Percentiles rank a stretch among this genome's conserved stretches.
Evolutionary conservation across 1,139 yeast genomes (phyloP).

Genomic region (Meyerozyma guilliermondii): DNA sequence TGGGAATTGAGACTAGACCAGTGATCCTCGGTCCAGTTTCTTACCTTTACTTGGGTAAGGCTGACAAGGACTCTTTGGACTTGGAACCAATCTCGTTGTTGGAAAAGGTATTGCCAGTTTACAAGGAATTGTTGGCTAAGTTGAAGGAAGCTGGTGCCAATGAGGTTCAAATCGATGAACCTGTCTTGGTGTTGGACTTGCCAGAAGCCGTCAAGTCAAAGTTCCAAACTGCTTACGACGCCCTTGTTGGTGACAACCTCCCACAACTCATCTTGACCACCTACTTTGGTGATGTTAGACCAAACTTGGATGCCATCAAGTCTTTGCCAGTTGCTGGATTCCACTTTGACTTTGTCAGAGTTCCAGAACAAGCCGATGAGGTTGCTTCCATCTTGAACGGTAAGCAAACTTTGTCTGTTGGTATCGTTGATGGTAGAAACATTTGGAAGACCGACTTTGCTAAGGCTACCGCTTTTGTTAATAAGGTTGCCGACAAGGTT

Average conservation of each 20-base stretch:
- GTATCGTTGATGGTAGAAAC: slow-evolving; percentile 98
- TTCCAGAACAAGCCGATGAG: slow-evolving; percentile 90
- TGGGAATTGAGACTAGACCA: slow-evolving; percentile 96
- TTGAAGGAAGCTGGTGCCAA: slow-evolving; percentile 93
- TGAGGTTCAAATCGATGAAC: slow-evolving; percentile 96
- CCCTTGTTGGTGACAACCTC: slow-evolving; percentile 55
- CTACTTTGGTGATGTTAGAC: slow-evolving; percentile 97
- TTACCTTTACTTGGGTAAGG: slow-evolving; percentile 91
- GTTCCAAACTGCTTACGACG: slow-evolving; percentile 80
- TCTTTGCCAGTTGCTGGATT: slow-evolving; percentile 89
- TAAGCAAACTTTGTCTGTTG: slow-evolving; percentile 80
- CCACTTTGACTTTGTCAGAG: slow-evolving; percentile 96
- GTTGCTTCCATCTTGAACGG: slow-evolving; percentile 58
- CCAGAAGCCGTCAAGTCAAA: slow-evolving; percentile 80
- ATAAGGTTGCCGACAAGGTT: slow-evolving; percentile 76
- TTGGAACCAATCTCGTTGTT: slow-evolving; percentile 87
- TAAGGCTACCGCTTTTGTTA: slow-evolving; percentile 76
- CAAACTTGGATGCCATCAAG: slow-evolving; percentile 87
- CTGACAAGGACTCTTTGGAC: slow-evolving; percentile 96
- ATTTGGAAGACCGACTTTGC: slow-evolving; percentile 97
- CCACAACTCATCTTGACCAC: slow-evolving; percentile 84
- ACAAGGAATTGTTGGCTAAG: slow-evolving; percentile 81
- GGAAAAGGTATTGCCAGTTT: slow-evolving; percentile 86
- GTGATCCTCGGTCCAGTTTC: slow-evolving; percentile 96
- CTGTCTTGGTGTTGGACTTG: slow-evolving; percentile 90